Base-by-base conservation (phyloP, 2,329 filamentous ascomycete species). In the Cadophora luteo-olivacea region DNA sequence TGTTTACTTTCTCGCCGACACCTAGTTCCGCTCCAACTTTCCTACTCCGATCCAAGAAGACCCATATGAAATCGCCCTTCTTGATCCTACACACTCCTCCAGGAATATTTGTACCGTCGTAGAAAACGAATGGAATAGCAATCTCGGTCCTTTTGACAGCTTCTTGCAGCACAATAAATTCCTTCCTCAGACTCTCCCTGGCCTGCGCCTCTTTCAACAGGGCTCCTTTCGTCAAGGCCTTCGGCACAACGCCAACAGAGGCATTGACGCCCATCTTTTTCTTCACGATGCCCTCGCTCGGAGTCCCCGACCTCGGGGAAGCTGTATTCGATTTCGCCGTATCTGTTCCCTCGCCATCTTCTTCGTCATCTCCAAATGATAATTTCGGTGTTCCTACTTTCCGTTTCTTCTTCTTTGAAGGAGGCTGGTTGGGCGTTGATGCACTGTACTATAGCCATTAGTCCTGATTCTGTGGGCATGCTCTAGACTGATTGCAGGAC, bases 41-140 rank as follows among this genome's bases (percentile, higher is more conserved):
- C 70, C 95, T 86, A 75, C 93, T 96, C 76, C 92, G 90, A 80
- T 99, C 96, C 2, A 99, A 83, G 72, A 98, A 97, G 1, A 97
- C 82, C 96, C 96, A 98, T 32, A 97, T 85, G 67, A 89, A 91
- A 77, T 98, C 96, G 11, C 96, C 95, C 81, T 99, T 99, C 80
- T 94, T 97, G 62, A 98, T 87, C 68, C 91, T 90, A 60, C 95
- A 94, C 16, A 87, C 87, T 1, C 95, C 94, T 19, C 94, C 93
- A 0, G 94, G 92, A 12, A 92, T 91, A 78, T 97, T 95, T 25
- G 93, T 93, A 19, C 96, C 96, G 74, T 98, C 95, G 81, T 97
- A 98, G 78, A 98, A 98, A 3, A 98, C 93, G 79, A 98, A 99
- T 0, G 96, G 96, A 38, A 99, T 91, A 19, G 92, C 86, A 65